These are phyloP conservation scores for Metschnikowia gelsemii DNA, from an alignment of 805 yeast genomes.

Conservation along the genomic window DNA sequence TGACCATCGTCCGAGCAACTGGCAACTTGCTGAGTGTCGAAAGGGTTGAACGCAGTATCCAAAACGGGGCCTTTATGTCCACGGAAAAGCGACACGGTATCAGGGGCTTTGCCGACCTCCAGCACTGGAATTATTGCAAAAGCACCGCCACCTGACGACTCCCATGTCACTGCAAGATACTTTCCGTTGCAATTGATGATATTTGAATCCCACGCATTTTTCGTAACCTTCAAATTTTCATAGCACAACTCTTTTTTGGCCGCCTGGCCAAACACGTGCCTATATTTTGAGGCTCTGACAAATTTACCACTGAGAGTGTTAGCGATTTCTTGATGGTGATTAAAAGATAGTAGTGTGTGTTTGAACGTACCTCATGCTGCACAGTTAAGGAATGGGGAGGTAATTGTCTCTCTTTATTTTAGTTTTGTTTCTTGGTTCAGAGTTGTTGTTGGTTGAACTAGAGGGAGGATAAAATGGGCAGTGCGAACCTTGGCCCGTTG, in stretches of 20 bases:
- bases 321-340: no score
- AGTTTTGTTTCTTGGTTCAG: not conserved
- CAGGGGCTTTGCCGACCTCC: slow-evolving; percentile 92
- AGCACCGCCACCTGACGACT: slow-evolving; percentile 95
- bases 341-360: not conserved
- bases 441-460: no score
- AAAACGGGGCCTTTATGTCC: slow-evolving; percentile 95
- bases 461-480: no score
- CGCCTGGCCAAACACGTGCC: slow-evolving; percentile 95
- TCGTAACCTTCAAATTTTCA: slow-evolving; percentile 74
- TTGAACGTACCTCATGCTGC: not conserved
- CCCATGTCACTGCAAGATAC: slow-evolving; percentile 86
- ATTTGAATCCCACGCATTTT: slow-evolving; percentile 96
- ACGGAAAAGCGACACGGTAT: slow-evolving; percentile 85
- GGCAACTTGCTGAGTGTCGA: slow-evolving; percentile 57
- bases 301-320: slow-evolving; percentile 70
- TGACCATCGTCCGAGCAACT: slow-evolving; percentile 40
- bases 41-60: slow-evolving; percentile 95
- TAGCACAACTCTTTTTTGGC: slow-evolving; percentile 65
- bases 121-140: slow-evolving; percentile 86
- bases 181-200: slow-evolving; percentile 83
- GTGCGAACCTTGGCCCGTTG: no score
- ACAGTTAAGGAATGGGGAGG: not conserved
- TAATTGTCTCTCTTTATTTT: not conserved
- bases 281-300: slow-evolving; percentile 94